Percentiles rank a stretch among this genome's conserved stretches.
Evolutionary conservation across 2,329 filamentous ascomycete genomes (phyloP).

Genomic region (Penicillium sp.): DNA sequence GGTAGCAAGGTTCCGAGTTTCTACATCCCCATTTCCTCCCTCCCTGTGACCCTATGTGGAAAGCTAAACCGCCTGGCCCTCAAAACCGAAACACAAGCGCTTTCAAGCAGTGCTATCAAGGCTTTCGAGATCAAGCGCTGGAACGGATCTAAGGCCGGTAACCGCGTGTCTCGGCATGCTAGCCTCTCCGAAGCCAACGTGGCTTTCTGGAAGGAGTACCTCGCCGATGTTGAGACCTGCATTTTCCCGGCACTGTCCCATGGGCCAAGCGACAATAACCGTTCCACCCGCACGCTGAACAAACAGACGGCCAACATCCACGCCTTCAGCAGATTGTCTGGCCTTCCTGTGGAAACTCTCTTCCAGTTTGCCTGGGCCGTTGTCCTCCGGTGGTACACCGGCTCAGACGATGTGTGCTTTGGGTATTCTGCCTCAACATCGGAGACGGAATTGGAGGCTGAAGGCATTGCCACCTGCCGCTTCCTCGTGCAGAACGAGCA

Average conservation of each 20-base stretch:
- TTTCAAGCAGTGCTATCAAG: constrained; percentile 12
- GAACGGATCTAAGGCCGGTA: constrained; percentile 16
- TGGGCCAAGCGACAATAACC: constrained; percentile 5
- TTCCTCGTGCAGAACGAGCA: constrained; percentile 29
- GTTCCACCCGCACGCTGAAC: constrained; percentile 20
- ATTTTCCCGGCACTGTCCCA: constrained; percentile 42
- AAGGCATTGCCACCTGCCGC: constrained; percentile 22
- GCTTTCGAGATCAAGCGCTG: constrained; percentile 24
- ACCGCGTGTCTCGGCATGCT: constrained; percentile 9
- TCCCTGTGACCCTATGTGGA: constrained; percentile 35
- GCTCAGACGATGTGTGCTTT: constrained; percentile 48
- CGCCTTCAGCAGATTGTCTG: constrained; percentile 23
- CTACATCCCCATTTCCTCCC: constrained; percentile 34
- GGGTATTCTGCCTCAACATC: constrained; percentile 43
- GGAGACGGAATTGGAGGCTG: constrained; percentile 33
- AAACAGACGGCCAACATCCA: constrained; percentile 25
- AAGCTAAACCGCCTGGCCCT: constrained; percentile 34
- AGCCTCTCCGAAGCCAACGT: constrained; percentile 32
- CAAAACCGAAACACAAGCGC: constrained; percentile 9
- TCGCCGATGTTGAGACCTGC: constrained; percentile 49
- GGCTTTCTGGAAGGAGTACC: constrained; percentile 48
- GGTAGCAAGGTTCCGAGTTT: constrained; percentile 37
- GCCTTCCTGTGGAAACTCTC: constrained; percentile 24
- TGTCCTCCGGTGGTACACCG: constrained; percentile 46
- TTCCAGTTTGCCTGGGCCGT: constrained; percentile 49